These are phyloP conservation scores for Phialemoniopsis sp. DNA, from an alignment of 2,329 filamentous ascomycete genomes.

Conservation along the genomic window DNA sequence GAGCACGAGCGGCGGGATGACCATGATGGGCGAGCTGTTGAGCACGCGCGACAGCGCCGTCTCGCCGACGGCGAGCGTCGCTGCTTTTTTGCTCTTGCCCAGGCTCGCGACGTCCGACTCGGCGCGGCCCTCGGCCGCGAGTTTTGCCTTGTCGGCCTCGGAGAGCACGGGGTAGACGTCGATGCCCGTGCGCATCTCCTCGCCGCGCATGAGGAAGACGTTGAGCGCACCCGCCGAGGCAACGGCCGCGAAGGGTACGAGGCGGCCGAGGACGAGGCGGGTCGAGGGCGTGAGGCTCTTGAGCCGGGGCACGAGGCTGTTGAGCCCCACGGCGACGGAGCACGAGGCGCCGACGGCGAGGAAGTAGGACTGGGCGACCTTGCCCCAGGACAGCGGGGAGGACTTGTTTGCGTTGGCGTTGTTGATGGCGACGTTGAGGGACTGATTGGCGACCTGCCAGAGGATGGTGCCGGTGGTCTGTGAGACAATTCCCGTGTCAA, in stretches of 20 bases:
- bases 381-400: slow-evolving; percentile 74
- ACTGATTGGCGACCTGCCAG: slow-evolving; percentile 97
- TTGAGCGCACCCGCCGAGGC: slow-evolving; percentile 88
- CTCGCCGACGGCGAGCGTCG: slow-evolving; percentile 84
- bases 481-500: too few species aligned
- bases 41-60: slow-evolving; percentile 88
- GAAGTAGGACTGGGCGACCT: slow-evolving; percentile 84
- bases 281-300: slow-evolving; percentile 72
- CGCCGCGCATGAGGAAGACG: slow-evolving; percentile 94
- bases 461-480: slow-evolving; percentile 81
- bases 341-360: slow-evolving; percentile 91
- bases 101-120: slow-evolving; percentile 66
- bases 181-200: slow-evolving; percentile 91
- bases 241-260: slow-evolving; percentile 94
- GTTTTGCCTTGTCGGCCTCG: slow-evolving; percentile 59
- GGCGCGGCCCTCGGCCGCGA: slow-evolving; percentile 52
- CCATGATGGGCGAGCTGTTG: slow-evolving; percentile 97
- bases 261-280: slow-evolving; percentile 71
- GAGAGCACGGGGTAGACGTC: slow-evolving; percentile 83
- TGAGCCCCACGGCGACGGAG: slow-evolving; percentile 87
- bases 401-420: slow-evolving; percentile 98
- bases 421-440: slow-evolving; percentile 97
- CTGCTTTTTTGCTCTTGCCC: slow-evolving; percentile 84
- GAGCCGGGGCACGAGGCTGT: slow-evolving; percentile 81
- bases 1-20: slow-evolving; percentile 81